Evolutionary conservation across 148 eudicot genomes (phyloP), one percentile per base, ranked within the genome.

Genomic region (Camellia japonica): DNA sequence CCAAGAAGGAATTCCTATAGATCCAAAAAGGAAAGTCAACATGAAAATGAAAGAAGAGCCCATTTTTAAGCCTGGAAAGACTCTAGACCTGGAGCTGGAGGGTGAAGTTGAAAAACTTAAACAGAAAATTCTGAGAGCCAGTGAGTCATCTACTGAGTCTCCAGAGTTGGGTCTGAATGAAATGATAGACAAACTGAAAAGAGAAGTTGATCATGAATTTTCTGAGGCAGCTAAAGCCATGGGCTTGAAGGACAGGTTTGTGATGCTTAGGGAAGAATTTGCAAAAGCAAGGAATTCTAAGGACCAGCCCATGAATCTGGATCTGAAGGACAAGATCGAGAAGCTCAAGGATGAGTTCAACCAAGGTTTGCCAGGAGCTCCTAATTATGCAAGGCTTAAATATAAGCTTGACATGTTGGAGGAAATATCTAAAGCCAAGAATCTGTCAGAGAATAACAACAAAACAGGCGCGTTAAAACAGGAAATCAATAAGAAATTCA

Each of bases 81-180:
- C 90, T 79, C 76, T 85, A 69, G 82, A 90, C 69, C 85, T 79
- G 83, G 97, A 89, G 85, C 83, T 94, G 71, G 90, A 80, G 80
- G 81, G 82, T 80, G 98, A 92, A 89, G 88, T 95, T 76, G 87
- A 88, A 77, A 90, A 88, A 83, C 77, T 95, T 63, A 93, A 91
- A 81, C 86, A 83, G 80, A 91, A 93, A 85, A 87, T 91, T n/a
- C 54, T 80, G 68, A 83, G 84, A 81, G 87, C 92, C 77, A 82
- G 73, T 80, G 91, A 89, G 64, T 74, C 84, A 81, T 88, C 94
- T 75, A 62, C 74, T 6, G 85, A 84, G 30, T 76, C 80, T 81
- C 90, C 96, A 14, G 85, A 79, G 38, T 75, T 80, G 63, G 87
- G 83, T 83, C 85, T 91, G 65, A 89, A 90, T 69, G 90, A 89